Evolutionary conservation across 352 stramenopile genomes (phyloP).

Genomic region (Phytophthora pini): DNA sequence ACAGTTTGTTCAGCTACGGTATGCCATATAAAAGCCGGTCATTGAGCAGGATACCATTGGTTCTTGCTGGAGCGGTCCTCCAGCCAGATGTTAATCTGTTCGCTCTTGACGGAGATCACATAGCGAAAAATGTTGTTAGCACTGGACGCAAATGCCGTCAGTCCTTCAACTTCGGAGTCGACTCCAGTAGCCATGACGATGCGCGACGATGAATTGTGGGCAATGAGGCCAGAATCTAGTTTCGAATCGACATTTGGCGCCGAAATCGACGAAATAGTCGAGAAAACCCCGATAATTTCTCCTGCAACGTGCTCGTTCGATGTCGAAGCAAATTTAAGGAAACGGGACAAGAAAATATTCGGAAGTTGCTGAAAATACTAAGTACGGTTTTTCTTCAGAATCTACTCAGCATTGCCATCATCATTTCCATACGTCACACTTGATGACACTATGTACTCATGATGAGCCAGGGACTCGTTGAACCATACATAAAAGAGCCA

Average conservation of each 20-base stretch:
- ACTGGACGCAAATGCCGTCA: not conserved
- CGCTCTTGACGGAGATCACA: slow-evolving; percentile 6
- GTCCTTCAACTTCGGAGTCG: slow-evolving; percentile 8
- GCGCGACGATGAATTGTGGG: not conserved
- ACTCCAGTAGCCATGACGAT: slow-evolving; percentile 1
- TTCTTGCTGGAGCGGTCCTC: slow-evolving; percentile 18
- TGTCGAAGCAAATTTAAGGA: too few species aligned
- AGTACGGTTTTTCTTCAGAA: too few species aligned
- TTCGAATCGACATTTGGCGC: too few species aligned
- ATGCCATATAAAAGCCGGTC: not conserved
- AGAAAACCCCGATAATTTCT: too few species aligned
- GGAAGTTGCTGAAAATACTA: too few species aligned
- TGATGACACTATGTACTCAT: not conserved
- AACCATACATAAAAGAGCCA: not conserved
- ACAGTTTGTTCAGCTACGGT: not conserved
- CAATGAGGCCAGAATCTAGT: too few species aligned
- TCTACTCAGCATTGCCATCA: too few species aligned
- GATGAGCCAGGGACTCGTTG: slow-evolving; percentile 9
- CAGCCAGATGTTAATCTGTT: slow-evolving; percentile 23
- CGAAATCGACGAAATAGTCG: too few species aligned
- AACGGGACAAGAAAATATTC: too few species aligned
- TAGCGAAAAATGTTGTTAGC: slow-evolving; percentile 10
- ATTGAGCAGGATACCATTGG: slow-evolving; percentile 12
- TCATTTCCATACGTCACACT: slow-evolving; percentile 5
- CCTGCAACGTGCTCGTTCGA: too few species aligned